Percentiles rank a stretch among this genome's conserved stretches.
phyloP scores from a whole-genome alignment of 1,139 yeast genomes.

The Dujonia santamariae region DNA sequence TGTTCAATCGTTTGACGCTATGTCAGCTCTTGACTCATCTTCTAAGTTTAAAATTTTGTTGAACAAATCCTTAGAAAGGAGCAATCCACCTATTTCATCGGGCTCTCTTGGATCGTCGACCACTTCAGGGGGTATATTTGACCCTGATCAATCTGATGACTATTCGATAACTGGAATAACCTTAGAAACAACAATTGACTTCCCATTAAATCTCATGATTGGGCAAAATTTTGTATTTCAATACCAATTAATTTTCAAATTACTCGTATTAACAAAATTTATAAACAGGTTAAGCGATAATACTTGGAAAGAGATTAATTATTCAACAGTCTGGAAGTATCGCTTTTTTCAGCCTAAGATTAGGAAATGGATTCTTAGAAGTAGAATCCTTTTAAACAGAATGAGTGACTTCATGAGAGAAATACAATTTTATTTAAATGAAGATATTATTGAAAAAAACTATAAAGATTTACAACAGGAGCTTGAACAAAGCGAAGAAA shows the following conservation, averaged over 20 bases:
- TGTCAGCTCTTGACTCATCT: slow-evolving; percentile 41
- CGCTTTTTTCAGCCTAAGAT: slow-evolving; percentile 38
- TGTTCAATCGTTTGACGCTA: slow-evolving; percentile 63
- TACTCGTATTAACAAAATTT: slow-evolving; percentile 60
- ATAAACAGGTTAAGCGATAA: slow-evolving; percentile 57
- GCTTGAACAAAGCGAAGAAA: too few relatives aligned
- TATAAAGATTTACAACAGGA: slow-evolving; percentile 36
- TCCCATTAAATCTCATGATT: slow-evolving; percentile 77
- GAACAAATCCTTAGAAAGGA: slow-evolving; percentile 34
- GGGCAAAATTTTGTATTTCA: slow-evolving; percentile 71
- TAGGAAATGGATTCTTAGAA: slow-evolving; percentile 55
- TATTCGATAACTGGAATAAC: slow-evolving; percentile 45
- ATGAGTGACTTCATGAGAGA: slow-evolving; percentile 62
- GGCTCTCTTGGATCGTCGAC: slow-evolving; percentile 18
- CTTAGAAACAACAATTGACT: slow-evolving; percentile 71
- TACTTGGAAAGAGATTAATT: slow-evolving; percentile 73
- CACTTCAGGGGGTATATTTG: slow-evolving; percentile 18
- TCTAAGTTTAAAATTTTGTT: slow-evolving; percentile 33
- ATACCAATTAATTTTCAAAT: slow-evolving; percentile 77
- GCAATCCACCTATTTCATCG: slow-evolving; percentile 15
- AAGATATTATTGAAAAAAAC: slow-evolving; percentile 60
- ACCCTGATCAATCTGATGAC: slow-evolving; percentile 47
- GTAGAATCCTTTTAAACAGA: slow-evolving; percentile 56
- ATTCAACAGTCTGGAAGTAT: slow-evolving; percentile 66
- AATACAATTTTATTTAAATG: slow-evolving; percentile 53